Percentiles rank a stretch among this genome's conserved stretches.
phyloP scores from a whole-genome alignment of 2,329 filamentous ascomycete species.

The Endoconidiophora laricicola region DNA sequence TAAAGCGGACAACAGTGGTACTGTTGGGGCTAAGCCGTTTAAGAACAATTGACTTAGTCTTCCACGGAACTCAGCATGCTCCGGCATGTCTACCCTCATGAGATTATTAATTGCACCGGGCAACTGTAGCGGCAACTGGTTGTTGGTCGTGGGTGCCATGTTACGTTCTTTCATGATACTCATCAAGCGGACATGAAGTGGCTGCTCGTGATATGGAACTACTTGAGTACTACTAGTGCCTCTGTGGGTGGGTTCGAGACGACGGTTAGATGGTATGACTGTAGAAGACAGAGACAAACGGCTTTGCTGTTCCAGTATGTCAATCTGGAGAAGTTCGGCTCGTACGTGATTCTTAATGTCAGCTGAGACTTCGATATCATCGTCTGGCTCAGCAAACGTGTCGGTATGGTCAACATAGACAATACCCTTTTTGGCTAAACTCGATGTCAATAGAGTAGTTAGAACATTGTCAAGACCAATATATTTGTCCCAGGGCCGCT shows the following conservation, averaged over 20 bases:
- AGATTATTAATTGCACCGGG: neutral
- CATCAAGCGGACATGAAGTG: neutral
- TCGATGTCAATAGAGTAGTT: conserved; percentile 29
- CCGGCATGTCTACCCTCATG: neutral
- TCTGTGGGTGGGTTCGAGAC: too few relatives aligned
- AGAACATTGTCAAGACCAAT: conserved; percentile 11
- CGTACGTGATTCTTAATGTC: conserved; percentile 3
- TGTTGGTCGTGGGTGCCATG: conserved; percentile 1
- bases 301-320: conserved; percentile 2
- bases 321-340: conserved; percentile 3
- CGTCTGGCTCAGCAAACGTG: conserved; percentile 9
- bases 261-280: too few relatives aligned
- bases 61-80: neutral
- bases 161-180: conserved; percentile 2
- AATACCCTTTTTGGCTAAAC: neutral
- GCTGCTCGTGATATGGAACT: neutral
- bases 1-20: neutral
- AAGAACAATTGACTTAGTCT: neutral
- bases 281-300: too few relatives aligned
- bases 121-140: neutral
- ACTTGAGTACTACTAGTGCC: neutral
- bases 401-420: conserved; percentile 10
- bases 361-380: conserved; percentile 4
- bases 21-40: neutral
- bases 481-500: conserved; percentile 4